Evolutionary conservation across 805 yeast species (phyloP).

Genomic region (Zygosaccharomyces siamensis): DNA sequence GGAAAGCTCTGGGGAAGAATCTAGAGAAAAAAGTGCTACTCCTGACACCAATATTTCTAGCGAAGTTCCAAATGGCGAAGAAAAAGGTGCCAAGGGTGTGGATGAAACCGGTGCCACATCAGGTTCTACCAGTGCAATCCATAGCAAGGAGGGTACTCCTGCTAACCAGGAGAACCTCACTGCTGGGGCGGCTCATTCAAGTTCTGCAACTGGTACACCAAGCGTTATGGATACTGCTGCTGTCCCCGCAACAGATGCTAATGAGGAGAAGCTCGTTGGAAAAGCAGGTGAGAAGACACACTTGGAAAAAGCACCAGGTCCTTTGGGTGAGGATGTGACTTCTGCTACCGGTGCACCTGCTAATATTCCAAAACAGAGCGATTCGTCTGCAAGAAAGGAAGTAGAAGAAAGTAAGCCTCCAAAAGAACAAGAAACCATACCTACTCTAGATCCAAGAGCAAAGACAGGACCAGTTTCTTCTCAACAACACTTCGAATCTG

Average conservation of each 20-base stretch:
- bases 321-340: not conserved
- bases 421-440: not conserved
- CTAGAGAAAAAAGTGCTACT: not conserved
- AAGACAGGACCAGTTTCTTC: not conserved
- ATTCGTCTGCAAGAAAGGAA: not conserved
- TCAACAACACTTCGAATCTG: not conserved
- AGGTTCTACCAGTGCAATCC: too few species aligned
- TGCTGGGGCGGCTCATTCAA: not conserved
- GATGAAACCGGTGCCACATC: not conserved
- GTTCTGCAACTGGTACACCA: not conserved
- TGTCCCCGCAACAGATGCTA: not conserved
- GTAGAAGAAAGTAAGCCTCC: not conserved
- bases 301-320: not conserved
- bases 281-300: not conserved
- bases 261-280: not conserved
- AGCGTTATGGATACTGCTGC: not conserved
- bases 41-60: not conserved
- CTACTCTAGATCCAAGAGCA: slow-evolving; percentile 2
- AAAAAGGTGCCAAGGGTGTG: not conserved
- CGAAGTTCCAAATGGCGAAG: not conserved
- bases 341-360: not conserved
- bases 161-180: too few species aligned
- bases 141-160: too few species aligned
- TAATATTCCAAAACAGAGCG: not conserved
- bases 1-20: slow-evolving; percentile 1